These are phyloP conservation scores for Aristolochia fimbriata DNA, from an alignment of 164 flowering plant species.

Conservation along the genomic window DNA sequence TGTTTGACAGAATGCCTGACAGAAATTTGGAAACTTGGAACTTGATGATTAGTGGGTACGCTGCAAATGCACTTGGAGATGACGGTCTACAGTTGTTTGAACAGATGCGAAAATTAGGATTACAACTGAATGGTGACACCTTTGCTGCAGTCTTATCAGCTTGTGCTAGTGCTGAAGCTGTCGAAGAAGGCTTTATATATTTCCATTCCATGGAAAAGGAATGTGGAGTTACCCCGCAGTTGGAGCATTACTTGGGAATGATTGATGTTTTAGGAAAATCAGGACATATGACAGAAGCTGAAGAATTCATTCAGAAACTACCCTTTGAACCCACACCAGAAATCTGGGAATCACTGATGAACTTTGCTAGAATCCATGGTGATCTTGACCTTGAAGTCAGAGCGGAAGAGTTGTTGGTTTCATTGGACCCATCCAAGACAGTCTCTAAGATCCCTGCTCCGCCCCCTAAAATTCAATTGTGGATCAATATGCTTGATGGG, in stretches of 20 bases:
- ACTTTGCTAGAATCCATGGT: slow-evolving; percentile 67
- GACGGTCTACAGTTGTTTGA: slow-evolving; percentile 71
- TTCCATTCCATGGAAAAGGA: slow-evolving; percentile 56
- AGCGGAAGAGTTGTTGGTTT: slow-evolving; percentile 52
- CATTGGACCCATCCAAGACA: slow-evolving; percentile 51
- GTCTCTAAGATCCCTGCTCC: slow-evolving; percentile 52
- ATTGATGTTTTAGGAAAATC: slow-evolving; percentile 48
- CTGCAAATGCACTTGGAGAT: slow-evolving; percentile 55
- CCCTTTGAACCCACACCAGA: slow-evolving; percentile 46
- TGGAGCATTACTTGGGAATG: slow-evolving; percentile 56
- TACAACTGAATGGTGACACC: slow-evolving; percentile 41
- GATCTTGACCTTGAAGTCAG: slow-evolving; percentile 76
- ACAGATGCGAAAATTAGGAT: slow-evolving; percentile 47
- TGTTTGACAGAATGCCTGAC: slow-evolving; percentile 64
- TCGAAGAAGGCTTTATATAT: slow-evolving; percentile 68
- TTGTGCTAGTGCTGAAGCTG: slow-evolving; percentile 65
- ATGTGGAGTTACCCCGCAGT: slow-evolving; percentile 37
- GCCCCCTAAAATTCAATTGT: slow-evolving; percentile 38
- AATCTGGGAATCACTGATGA: slow-evolving; percentile 61
- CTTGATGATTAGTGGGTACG: slow-evolving; percentile 56
- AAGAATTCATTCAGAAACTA: slow-evolving; percentile 42
- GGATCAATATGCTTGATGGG: slow-evolving; percentile 60
- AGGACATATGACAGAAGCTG: slow-evolving; percentile 58
- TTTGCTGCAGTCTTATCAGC: slow-evolving; percentile 52
- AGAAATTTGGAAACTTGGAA: slow-evolving; percentile 65